Evolutionary conservation across 169 alveolate genomes (phyloP), one percentile per base, ranked within the genome.

Genomic region (Cryptosporidium felis): DNA sequence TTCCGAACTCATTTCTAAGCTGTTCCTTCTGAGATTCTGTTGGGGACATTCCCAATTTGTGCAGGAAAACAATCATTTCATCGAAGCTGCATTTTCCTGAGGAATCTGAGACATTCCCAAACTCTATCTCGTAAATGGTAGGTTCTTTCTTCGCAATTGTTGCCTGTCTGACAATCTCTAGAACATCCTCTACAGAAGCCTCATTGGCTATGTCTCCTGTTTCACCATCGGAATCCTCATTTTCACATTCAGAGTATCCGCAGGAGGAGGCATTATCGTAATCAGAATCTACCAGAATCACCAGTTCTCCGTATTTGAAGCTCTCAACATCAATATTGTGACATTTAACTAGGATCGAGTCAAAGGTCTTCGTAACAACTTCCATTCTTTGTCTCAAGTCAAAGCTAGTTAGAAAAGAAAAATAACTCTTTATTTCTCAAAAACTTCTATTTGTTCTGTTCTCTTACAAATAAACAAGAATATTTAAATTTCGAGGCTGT

Each of bases 141-240:
- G 85, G 85, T 23, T 74, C 85, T 36, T 56, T 74, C 32, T 74
- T 74, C 14, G 53, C 74, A 18, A 74, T 32, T 0, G 85, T 49
- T 74, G 65, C 74, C 56, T 74, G 74, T 74, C 67, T 74, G n/a
- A 74, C 67, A 3, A 74, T 74, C n/a, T 74, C 85, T 21, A 74
- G 38, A 1, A 74, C 85, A 36, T 74, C 67, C 23, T 74, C 85
- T 6, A 56, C 67, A 0, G 85, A 74, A 21, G 65, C 36, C 23
- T 74, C 67, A 26, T 56, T 51, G 2, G 82, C 65, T 23, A 74
- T 74, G 14, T 74, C 67, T 30, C 66, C 67, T 47, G 3, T 5
- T 42, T 36, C 32, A 10, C 23, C 80, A 14, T 62, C 60, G 4
- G 32, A 23, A 28, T 53, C 81, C 16, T 23, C 59, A 16, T 5